Base-by-base conservation (phyloP, 2,329 filamentous ascomycete species). In the Penicillium brasilianum region DNA sequence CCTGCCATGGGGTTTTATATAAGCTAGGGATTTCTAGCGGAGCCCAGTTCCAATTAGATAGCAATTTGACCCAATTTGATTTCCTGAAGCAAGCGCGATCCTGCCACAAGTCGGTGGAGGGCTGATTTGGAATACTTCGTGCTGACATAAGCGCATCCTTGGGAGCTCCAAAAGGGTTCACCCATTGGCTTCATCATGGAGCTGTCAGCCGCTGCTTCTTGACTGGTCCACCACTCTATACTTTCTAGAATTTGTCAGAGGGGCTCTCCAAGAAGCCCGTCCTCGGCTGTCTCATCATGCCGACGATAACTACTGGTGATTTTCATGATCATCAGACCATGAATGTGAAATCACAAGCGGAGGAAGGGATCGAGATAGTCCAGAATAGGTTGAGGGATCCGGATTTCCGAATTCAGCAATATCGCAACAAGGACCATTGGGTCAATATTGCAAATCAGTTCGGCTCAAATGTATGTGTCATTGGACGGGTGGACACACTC, bases 51-150 rank as follows among this genome's bases (percentile, higher is more conserved):
- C 14, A 46, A 28, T 14, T 30, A 48, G 44, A 48, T 22, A 16
- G 9, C 16, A 50, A 18, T 14, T 50, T 34, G 25, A 50, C 22
- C 58, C 36, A 41, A 65, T 65, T 65, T 63, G 60, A 65, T 57
- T 65, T 65, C 60, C 34, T 65, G 55, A 57, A 61, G 59, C 53
- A 58, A 55, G 58, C 48, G 52, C 32, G 48, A 61, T 56, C 56
- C 56, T 59, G 51, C 53, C 28, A 48, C 34, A 20, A 13, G 20
- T 41, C 41, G 59, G 52, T 59, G 52, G 56, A 57, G 57, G 32
- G 34, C 22, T 52, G 50, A 36, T 52, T 52, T 36, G 50, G 46
- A 50, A 50, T 50, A 50, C 46, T 34, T 50, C 46, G 46, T 34
- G 28, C 25, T 50, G 46, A 50, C 46, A 18, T 50, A 34, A 50